phyloP scores from a whole-genome alignment of 2,329 filamentous ascomycete genomes.

The Verticillium isaacii region DNA sequence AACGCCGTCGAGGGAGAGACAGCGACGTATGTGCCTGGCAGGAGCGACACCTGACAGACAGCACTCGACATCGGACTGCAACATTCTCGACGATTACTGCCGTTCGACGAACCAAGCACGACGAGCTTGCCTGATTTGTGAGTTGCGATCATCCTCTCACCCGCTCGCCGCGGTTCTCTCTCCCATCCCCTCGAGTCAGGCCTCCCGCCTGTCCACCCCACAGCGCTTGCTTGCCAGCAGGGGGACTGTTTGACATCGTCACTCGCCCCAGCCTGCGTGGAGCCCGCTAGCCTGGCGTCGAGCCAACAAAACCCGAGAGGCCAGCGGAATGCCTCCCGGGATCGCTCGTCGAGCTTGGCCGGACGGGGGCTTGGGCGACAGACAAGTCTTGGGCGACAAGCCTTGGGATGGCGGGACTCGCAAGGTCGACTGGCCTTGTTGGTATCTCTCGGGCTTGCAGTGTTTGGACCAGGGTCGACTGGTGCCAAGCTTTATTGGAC shows the following conservation, averaged over 20 bases:
- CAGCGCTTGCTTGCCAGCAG: background rate
- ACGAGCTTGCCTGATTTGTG: background rate
- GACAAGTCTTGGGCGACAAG: constrained; percentile 4
- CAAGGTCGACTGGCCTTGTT: background rate
- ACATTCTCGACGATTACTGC: background rate
- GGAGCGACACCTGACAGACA: background rate
- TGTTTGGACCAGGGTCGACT: constrained; percentile 8
- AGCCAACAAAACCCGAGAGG: background rate
- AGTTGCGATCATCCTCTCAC: background rate
- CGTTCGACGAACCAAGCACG: background rate
- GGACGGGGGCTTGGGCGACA: constrained; percentile 5
- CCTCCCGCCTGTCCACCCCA: background rate
- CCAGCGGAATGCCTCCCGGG: background rate
- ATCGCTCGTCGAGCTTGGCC: constrained; percentile 1
- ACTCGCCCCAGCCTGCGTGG: background rate
- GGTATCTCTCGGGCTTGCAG: constrained; percentile 3
- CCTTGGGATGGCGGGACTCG: constrained; percentile 1
- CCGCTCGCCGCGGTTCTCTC: background rate
- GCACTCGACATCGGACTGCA: background rate
- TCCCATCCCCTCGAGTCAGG: background rate
- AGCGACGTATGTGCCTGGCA: background rate
- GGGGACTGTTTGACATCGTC: background rate
- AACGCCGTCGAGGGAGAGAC: constrained; percentile 1
- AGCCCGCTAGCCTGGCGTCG: background rate
- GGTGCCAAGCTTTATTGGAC: constrained; percentile 9